These are phyloP conservation scores for Musa schizocarpa DNA, from an alignment of 176 grass and related monocot genomes.

Conservation along the genomic window DNA sequence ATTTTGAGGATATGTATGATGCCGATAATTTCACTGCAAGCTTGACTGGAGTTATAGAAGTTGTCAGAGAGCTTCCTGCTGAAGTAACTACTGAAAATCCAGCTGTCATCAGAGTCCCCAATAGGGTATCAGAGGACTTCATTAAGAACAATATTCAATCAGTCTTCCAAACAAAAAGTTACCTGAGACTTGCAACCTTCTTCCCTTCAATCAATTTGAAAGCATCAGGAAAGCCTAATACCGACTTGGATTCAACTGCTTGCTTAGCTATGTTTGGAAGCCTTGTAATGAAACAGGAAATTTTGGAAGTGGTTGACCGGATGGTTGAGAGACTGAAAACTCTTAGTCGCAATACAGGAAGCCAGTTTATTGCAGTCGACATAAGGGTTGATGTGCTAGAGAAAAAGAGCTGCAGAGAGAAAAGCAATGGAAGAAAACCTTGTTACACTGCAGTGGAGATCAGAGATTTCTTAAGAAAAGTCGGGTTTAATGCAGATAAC, in stretches of 20 bases:
- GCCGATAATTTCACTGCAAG: conserved; percentile 51
- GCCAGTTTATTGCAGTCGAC: conserved; percentile 51
- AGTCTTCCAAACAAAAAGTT: conserved; percentile 58
- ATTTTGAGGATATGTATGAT: conserved; percentile 85
- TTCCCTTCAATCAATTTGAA: conserved; percentile 67
- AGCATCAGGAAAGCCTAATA: conserved; percentile 36
- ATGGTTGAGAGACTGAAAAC: conserved; percentile 63
- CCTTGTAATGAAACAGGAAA: conserved; percentile 53
- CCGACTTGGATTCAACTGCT: conserved; percentile 56
- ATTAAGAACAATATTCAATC: conserved; percentile 54
- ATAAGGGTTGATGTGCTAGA: conserved; percentile 53
- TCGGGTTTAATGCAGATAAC: conserved; percentile 6
- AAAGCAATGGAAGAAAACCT: conserved; percentile 44
- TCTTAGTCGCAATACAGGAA: conserved; percentile 42
- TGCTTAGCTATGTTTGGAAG: conserved; percentile 78
- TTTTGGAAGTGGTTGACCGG: conserved; percentile 42
- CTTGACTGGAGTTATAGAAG: conserved; percentile 55
- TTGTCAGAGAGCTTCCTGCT: conserved; percentile 45
- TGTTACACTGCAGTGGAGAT: conserved; percentile 26
- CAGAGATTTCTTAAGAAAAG: conserved; percentile 13
- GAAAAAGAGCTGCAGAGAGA: conserved; percentile 54
- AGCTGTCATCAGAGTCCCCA: conserved; percentile 71
- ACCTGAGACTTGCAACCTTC: conserved; percentile 46
- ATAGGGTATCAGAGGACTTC: conserved; percentile 50
- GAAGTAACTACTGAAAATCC: conserved; percentile 48